Evolutionary conservation across 139 green algal genomes (phyloP), one percentile per base, ranked within the genome.

Genomic region (Edaphochlamys debaryana): DNA sequence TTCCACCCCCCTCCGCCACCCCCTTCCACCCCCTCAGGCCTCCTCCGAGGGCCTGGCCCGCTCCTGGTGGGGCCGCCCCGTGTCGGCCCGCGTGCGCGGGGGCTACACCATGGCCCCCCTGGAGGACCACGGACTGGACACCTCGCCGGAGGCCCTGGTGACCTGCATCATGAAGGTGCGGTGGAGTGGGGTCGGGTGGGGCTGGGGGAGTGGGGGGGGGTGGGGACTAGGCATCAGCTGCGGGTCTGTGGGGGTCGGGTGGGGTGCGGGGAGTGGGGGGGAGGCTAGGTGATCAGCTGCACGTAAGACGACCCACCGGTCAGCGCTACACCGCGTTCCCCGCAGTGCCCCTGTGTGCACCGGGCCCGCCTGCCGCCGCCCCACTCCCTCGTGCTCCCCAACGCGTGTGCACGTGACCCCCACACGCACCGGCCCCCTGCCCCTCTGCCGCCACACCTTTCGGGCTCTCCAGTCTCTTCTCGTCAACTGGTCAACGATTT

Each of bases 101-200:
- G 86, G 79, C 23, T 93, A 93, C 84, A 89, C 86, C 34, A 90
- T 93, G 29, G 80, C 85, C 7, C 87, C 87, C 0, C 80, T 90
- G 9, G 67, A 90, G 42, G 84, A 86, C 7, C 30, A 81, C 74
- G 77, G 52, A 5, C 81, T 87, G 58, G 77, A 85, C 32, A 60
- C 38, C 42, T 86, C 75, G 7, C 82, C 80, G 38, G 89, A 93
- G 77, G 78, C 79, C 19, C 75, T 93, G 50, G 87, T 93, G 37
- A 93, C 87, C 0, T 90, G 85, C 87, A 93, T 93, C 72, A 81
- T 93, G 30, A 93, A 93, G 89, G 87, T 71, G 67, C 32, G 67
- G 0, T 17, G 3, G 36, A 1, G 11, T 4, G 60, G 8, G n/a
- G n/a, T 11, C 11, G 64, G 64, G 34, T n/a, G 17, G 64, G 63